Conservation (phyloP, 164 flowering plant genomes). For the Santalum album region DNA sequence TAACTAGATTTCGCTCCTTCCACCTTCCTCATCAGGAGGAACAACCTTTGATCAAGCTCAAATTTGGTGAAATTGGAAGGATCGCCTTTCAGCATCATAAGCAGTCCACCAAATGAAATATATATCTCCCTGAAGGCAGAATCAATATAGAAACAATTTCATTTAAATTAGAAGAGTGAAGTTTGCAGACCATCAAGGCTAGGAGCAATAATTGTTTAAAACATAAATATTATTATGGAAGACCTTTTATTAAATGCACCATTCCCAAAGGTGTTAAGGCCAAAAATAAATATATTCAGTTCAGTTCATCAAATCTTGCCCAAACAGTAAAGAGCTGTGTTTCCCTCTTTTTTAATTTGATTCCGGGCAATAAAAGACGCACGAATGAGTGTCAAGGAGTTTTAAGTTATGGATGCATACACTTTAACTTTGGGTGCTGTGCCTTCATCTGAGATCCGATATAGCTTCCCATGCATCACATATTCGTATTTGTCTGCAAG, state of each 20-base stretch:
- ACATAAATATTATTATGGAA: too few relatives aligned
- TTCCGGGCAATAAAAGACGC: too few relatives aligned
- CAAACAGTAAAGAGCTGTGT: too few relatives aligned
- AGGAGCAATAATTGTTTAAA: too few relatives aligned
- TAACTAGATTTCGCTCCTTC: background rate
- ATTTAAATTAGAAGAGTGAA: background rate
- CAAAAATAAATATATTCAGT: too few relatives aligned
- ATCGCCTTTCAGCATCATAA: background rate
- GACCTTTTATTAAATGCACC: too few relatives aligned
- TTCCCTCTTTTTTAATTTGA: too few relatives aligned
- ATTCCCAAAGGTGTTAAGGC: too few relatives aligned
- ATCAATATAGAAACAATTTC: background rate
- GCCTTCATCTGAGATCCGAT: slow-evolving; percentile 1
- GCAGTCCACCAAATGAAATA: slow-evolving; percentile 4
- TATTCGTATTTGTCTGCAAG: background rate
- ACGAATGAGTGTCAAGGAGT: too few relatives aligned
- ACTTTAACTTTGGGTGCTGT: background rate
- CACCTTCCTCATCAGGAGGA: slow-evolving; percentile 3
- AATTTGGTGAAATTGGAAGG: slow-evolving; percentile 3
- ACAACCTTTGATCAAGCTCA: slow-evolving; percentile 4
- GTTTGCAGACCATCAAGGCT: too few relatives aligned
- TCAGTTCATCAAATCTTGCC: too few relatives aligned
- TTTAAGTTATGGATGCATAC: background rate
- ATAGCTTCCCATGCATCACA: slow-evolving; percentile 4
- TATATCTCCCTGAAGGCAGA: slow-evolving; percentile 1